Evolutionary conservation across 768 basidiomycete species (phyloP).

Genomic region (Strobilomyces echinocephalus): DNA sequence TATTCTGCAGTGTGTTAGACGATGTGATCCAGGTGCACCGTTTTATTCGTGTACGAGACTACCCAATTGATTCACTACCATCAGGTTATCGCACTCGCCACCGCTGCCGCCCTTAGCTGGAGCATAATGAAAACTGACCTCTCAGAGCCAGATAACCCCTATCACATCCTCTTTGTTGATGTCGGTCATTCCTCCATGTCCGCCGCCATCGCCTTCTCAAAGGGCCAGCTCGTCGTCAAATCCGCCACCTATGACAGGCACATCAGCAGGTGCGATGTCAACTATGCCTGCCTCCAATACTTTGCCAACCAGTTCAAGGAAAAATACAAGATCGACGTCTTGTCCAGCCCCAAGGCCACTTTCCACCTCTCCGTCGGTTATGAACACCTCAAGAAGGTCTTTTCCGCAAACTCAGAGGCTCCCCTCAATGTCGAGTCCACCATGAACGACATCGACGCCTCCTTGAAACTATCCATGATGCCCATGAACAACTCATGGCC

Average conservation of each 20-base stretch:
- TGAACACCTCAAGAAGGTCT: constrained; percentile 93
- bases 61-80: no score
- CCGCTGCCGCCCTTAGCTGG: constrained; percentile 93
- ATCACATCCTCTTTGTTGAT: constrained; percentile 91
- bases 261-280: constrained; percentile 94
- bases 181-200: constrained; percentile 91
- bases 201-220: constrained; percentile 86
- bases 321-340: constrained; percentile 98
- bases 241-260: constrained; percentile 87
- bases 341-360: constrained; percentile 82
- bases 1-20: no score
- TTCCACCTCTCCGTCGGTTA: constrained; percentile 91
- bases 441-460: constrained; percentile 92
- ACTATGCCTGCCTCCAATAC: constrained; percentile 83
- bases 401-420: constrained; percentile 89
- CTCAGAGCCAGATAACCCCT: constrained; percentile 74
- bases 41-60: no score
- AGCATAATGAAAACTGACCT: constrained; percentile 99
- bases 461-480: constrained; percentile 79
- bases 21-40: no score
- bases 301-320: constrained; percentile 88
- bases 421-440: constrained; percentile 92
- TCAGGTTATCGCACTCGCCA: constrained; percentile 33
- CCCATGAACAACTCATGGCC: constrained; percentile 73
- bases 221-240: constrained; percentile 87